Evolutionary conservation across 208 protist species (phyloP).

Genomic region (Trypanosoma lewisi): DNA sequence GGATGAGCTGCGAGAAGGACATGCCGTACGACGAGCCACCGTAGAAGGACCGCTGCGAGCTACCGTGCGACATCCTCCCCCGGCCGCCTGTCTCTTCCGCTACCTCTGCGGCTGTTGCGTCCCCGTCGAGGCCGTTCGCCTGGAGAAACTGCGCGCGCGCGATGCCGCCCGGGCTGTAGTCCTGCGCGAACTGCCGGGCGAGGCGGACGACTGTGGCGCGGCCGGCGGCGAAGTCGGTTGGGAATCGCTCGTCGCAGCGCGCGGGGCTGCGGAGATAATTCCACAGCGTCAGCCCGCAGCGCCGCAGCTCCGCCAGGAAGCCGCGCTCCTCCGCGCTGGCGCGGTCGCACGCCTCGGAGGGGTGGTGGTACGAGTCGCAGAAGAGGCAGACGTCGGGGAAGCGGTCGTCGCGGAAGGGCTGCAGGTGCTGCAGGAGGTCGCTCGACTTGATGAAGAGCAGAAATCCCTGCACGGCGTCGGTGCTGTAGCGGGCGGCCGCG

Average conservation of each 20-base stretch:
- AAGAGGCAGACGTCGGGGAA: constrained; percentile 87
- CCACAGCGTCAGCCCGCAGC: constrained; percentile 64
- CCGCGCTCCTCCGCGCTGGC: constrained; percentile 44
- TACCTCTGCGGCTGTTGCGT: neutral
- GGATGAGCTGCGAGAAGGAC: constrained; percentile 26
- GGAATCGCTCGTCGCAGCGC: constrained; percentile 71
- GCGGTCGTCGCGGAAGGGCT: constrained; percentile 45
- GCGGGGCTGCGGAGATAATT: constrained; percentile 57
- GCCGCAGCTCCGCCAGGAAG: constrained; percentile 70
- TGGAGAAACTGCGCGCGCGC: constrained; percentile 65
- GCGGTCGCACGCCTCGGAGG: constrained; percentile 52
- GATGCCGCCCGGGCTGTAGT: constrained; percentile 78
- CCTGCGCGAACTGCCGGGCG: constrained; percentile 58
- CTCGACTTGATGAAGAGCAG: constrained; percentile 71
- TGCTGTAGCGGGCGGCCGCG: constrained; percentile 81
- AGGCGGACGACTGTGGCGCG: constrained; percentile 51
- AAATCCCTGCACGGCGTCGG: constrained; percentile 78
- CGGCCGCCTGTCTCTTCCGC: neutral
- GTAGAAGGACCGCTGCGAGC: constrained; percentile 17
- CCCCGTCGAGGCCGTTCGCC: constrained; percentile 52
- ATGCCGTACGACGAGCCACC: constrained; percentile 16
- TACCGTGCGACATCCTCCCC: neutral
- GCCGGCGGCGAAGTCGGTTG: constrained; percentile 55
- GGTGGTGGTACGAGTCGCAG: constrained; percentile 78
- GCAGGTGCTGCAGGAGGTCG: constrained; percentile 71